These are phyloP conservation scores for Striga asiatica DNA, from an alignment of 257 asterid genomes.

Conservation along the genomic window DNA sequence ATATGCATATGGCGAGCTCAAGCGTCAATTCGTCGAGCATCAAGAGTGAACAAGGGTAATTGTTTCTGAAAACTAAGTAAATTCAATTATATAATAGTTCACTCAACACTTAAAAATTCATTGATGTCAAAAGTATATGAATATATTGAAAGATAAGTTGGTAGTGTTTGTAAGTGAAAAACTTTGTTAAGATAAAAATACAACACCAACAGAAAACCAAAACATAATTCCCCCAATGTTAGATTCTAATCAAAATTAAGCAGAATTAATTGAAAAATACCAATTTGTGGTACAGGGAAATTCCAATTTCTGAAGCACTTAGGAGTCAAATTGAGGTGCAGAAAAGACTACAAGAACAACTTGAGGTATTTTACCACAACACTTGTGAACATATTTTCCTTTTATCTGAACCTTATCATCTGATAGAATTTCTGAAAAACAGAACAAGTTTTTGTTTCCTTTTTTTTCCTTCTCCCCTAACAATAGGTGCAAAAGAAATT, in stretches of 20 bases:
- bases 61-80: not conserved
- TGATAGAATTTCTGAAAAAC: no score
- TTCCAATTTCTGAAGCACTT: conserved; percentile 53
- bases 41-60: conserved; percentile 46
- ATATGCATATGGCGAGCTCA: conserved; percentile 27
- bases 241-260: no score
- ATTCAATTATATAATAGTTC: not conserved
- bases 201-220: no score
- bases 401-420: no score
- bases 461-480: not conserved
- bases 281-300: conserved; percentile 55
- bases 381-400: not conserved
- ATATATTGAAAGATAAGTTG: no score
- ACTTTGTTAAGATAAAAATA: no score
- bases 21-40: conserved; percentile 44
- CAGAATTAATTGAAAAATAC: not conserved
- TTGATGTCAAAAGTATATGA: no score
- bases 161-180: no score
- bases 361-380: conserved; percentile 44
- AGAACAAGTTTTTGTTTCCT: not conserved
- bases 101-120: not conserved
- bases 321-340: conserved; percentile 67
- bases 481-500: conserved; percentile 70
- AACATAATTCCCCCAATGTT: no score
- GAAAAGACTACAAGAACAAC: conserved; percentile 61